Evolutionary conservation across 768 basidiomycete species (phyloP).

Genomic region (Termitomyces sp.): DNA sequence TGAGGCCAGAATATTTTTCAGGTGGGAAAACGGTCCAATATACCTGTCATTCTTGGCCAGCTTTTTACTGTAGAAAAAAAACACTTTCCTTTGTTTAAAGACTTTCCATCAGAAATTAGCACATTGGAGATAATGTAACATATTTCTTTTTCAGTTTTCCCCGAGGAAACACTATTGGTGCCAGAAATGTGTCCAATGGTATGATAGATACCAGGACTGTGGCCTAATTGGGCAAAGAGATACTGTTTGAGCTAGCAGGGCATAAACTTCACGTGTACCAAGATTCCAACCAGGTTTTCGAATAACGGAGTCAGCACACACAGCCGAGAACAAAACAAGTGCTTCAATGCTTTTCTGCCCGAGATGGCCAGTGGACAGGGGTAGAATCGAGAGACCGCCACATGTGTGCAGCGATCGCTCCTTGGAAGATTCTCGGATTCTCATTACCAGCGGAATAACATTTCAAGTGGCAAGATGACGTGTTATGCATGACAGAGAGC

Average conservation of each 20-base stretch:
- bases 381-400: neutral
- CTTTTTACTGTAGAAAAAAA: no score
- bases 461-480: neutral
- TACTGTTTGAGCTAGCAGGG: neutral
- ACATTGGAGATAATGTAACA: no score
- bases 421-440: neutral
- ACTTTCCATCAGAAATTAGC: no score
- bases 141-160: no score
- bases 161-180: no score
- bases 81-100: no score
- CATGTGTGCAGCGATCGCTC: neutral
- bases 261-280: no score
- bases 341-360: neutral
- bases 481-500: neutral
- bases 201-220: conserved; percentile 5
- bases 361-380: neutral
- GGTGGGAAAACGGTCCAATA: no score
- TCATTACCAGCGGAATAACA: neutral
- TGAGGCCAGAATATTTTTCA: no score
- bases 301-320: neutral
- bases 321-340: neutral
- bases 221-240: neutral
- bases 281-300: neutral
- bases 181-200: neutral
- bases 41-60: no score